phyloP scores from a whole-genome alignment of 2,329 filamentous ascomycete genomes.

The Pseudogymnoascus sp. region DNA sequence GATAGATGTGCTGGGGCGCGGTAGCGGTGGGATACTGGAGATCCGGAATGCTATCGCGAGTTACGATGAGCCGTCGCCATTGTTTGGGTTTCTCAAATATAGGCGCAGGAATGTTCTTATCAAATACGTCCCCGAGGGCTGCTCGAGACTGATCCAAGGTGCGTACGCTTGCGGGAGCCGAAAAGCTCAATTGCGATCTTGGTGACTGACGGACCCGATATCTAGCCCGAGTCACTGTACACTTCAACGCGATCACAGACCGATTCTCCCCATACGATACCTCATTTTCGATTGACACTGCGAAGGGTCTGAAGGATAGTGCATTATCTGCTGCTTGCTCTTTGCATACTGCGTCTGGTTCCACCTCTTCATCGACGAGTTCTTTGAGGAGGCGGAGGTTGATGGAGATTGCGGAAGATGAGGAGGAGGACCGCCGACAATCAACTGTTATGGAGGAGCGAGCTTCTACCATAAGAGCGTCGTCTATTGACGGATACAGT shows the following conservation, averaged over 20 bases:
- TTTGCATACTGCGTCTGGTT: slow-evolving; percentile 77
- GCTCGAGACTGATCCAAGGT: slow-evolving; percentile 91
- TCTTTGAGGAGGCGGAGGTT: slow-evolving; percentile 69
- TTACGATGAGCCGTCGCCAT: slow-evolving; percentile 76
- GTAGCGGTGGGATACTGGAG: slow-evolving; percentile 75
- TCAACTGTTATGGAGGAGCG: slow-evolving; percentile 43
- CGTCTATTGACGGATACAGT: slow-evolving; percentile 11
- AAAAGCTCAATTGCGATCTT: slow-evolving; percentile 10
- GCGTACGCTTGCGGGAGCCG: slow-evolving; percentile 26
- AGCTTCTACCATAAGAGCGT: slow-evolving; percentile 22
- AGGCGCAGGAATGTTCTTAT: slow-evolving; percentile 82
- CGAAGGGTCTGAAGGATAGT: slow-evolving; percentile 77
- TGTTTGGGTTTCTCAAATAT: slow-evolving; percentile 89
- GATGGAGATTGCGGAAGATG: slow-evolving; percentile 90
- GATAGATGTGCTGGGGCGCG: slow-evolving; percentile 66
- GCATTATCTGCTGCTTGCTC: slow-evolving; percentile 83
- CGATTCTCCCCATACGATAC: slow-evolving; percentile 80
- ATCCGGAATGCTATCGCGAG: slow-evolving; percentile 67
- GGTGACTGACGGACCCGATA: slow-evolving; percentile 17
- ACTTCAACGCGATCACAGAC: slow-evolving; percentile 59
- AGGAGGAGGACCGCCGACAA: slow-evolving; percentile 66
- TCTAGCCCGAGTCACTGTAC: slow-evolving; percentile 73
- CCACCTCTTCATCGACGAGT: slow-evolving; percentile 75
- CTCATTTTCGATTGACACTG: slow-evolving; percentile 63
- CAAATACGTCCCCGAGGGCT: slow-evolving; percentile 85